Base-by-base conservation (phyloP, 1,139 yeast species). In the Saccharomyces hybrid region DNA sequence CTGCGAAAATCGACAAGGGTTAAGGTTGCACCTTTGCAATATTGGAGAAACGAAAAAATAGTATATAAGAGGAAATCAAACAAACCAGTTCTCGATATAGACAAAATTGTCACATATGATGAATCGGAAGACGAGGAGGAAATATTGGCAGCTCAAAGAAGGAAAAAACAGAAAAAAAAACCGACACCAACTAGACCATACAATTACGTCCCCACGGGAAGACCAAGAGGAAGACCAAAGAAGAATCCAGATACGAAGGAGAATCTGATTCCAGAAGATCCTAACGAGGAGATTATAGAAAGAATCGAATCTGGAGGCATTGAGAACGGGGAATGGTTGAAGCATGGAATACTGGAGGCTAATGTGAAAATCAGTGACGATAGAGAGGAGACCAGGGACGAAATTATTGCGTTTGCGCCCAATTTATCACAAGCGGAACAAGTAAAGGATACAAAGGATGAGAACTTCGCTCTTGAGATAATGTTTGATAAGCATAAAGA, bases 21-120 rank as follows among this genome's bases (percentile, higher is more conserved):
- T 0, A 79, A 80, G 60, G 78, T 87, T 6, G 81, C 86, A 1
- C 95, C 96, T 0, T 73, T 89, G 59, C 93, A 90, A 9, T 87
- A 78, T 67, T 89, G 97, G 97, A 80, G 88, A 67, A 87, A 86
- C 65, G 97, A 90, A 69, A 76, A 83, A 57, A 79, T 86, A 42
- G 80, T 87, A 1, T 88, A 86, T 64, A 78, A 84, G 61, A 74
- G 73, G 61, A 81, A 77, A 50, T 69, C 74, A 25, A 72, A 74
- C 11, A 75, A 74, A 16, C 82, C 84, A 1, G 75, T 84, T n/a
- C 82, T 83, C 56, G 81, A 81, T 53, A 78, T 85, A 30, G 78
- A 79, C 55, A 82, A 80, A 60, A 81, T 85, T 49, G 77, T 83
- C 13, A 82, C 80, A 0, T 67, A 63, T 54, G 71, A 71, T 48